Conservation (phyloP, 176 grass and related monocot genomes). For the Oryza coarctata region DNA sequence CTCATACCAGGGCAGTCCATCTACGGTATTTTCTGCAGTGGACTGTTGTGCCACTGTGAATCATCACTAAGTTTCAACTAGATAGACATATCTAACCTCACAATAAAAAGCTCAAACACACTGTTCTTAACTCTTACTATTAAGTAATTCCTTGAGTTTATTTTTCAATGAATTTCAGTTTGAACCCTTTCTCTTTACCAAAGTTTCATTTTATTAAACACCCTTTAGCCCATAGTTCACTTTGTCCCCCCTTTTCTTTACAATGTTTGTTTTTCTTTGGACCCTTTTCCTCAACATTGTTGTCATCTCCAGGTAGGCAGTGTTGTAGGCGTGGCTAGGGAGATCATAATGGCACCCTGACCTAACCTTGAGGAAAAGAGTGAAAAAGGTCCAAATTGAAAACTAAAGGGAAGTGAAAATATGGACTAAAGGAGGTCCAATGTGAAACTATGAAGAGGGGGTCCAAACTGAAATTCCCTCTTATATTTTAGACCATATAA, state of each 20-base stretch:
- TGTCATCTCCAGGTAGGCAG: not conserved
- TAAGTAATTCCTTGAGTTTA: not conserved
- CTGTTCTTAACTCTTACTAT: slow-evolving; percentile 2
- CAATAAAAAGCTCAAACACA: not conserved
- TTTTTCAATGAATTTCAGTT: not conserved
- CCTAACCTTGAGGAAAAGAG: not conserved
- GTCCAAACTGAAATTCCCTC: not conserved
- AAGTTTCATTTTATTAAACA: not conserved
- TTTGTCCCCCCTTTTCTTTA: not conserved
- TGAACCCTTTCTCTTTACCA: not conserved
- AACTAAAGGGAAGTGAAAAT: not conserved
- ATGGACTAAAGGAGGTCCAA: not conserved
- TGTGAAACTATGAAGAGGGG: not conserved
- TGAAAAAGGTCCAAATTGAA: not conserved
- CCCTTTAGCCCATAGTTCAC: not conserved
- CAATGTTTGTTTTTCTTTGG: not conserved
- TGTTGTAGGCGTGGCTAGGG: not conserved
- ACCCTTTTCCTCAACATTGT: not conserved
- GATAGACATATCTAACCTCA: slow-evolving; percentile 26
- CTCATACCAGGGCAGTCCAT: slow-evolving; percentile 7
- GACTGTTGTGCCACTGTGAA: slow-evolving; percentile 24
- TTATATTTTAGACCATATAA: slow-evolving; percentile 20
- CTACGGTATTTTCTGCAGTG: slow-evolving; percentile 7
- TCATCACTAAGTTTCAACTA: slow-evolving; percentile 25
- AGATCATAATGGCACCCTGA: not conserved